A percentile compares a stretch with the other conserved stretches of the same genome.
phyloP scores from a whole-genome alignment of 768 basidiomycete genomes.

The Galerina sulciceps region DNA sequence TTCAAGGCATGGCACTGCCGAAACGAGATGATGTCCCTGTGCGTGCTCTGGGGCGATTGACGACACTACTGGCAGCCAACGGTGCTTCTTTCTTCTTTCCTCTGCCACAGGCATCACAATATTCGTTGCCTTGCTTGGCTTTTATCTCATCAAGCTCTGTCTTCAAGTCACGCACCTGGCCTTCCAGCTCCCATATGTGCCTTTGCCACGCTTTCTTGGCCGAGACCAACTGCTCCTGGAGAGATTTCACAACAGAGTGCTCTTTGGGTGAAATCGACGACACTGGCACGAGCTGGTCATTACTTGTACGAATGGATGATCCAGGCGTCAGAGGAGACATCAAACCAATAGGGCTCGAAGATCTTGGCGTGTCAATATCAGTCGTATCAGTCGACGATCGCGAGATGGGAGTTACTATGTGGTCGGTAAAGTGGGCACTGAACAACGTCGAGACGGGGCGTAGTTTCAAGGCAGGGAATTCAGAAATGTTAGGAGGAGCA shows the following conservation, averaged over 20 bases:
- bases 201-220: slow-evolving; percentile 71
- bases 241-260: slow-evolving; percentile 42
- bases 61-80: slow-evolving; percentile 39
- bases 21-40: slow-evolving; percentile 72
- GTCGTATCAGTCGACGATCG: slow-evolving; percentile 26
- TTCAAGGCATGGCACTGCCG: slow-evolving; percentile 50
- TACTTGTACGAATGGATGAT: slow-evolving; percentile 9
- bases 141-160: slow-evolving; percentile 65
- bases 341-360: slow-evolving; percentile 21
- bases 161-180: slow-evolving; percentile 73
- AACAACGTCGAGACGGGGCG: slow-evolving; percentile 81
- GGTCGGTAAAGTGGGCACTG: slow-evolving; percentile 66
- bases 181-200: slow-evolving; percentile 77
- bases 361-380: slow-evolving; percentile 54
- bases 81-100: slow-evolving; percentile 32
- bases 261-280: slow-evolving; percentile 3
- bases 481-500: slow-evolving; percentile 65
- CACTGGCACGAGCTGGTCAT: slow-evolving; percentile 27
- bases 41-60: slow-evolving; percentile 68
- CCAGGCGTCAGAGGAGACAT: slow-evolving; percentile 25
- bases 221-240: slow-evolving; percentile 65
- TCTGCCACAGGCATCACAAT: slow-evolving; percentile 68
- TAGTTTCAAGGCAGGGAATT: slow-evolving; percentile 70
- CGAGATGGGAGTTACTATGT: slow-evolving; percentile 39
- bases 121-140: slow-evolving; percentile 28